Percentiles rank a stretch among this genome's conserved stretches.
phyloP scores from a whole-genome alignment of 2,329 filamentous ascomycete species.

The Ambrosiella beaveri region DNA sequence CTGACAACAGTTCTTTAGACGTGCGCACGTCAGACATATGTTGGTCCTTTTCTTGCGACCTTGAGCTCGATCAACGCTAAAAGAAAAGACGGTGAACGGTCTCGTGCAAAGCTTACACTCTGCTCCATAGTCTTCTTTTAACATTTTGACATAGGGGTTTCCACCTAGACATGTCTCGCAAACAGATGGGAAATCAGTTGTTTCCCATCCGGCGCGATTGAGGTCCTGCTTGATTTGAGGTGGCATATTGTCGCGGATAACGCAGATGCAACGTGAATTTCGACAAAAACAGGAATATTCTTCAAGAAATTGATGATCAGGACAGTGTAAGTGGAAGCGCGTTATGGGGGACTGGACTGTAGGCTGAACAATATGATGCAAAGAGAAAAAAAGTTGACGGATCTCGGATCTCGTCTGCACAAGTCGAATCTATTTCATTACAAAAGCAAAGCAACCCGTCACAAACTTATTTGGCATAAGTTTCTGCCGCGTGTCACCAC shows the following conservation, averaged over 20 bases:
- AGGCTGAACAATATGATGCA: background rate
- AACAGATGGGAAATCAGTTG: conserved; percentile 74
- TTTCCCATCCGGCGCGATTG: conserved; percentile 91
- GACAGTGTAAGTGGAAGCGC: too few relatives aligned
- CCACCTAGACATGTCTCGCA: conserved; percentile 89
- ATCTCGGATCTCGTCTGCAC: background rate
- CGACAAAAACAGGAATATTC: too few relatives aligned
- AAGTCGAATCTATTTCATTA: too few relatives aligned
- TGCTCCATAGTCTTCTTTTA: conserved; percentile 89
- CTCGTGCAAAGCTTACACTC: conserved; percentile 81
- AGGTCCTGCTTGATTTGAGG: conserved; percentile 92
- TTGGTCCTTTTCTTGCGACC: conserved; percentile 84
- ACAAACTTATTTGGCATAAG: background rate
- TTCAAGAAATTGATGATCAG: too few relatives aligned
- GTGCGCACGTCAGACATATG: conserved; percentile 90
- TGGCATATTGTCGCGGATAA: conserved; percentile 36
- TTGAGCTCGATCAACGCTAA: conserved; percentile 77
- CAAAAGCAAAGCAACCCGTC: background rate
- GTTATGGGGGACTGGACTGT: background rate
- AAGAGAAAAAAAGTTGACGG: background rate
- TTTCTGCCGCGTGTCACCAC: conserved; percentile 12
- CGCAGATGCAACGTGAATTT: too few relatives aligned
- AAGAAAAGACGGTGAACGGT: conserved; percentile 88
- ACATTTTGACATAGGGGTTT: conserved; percentile 96
- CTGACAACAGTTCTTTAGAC: conserved; percentile 97